Base-by-base conservation (phyloP, 2,329 filamentous ascomycete genomes). In the Simplicillium sp. region DNA sequence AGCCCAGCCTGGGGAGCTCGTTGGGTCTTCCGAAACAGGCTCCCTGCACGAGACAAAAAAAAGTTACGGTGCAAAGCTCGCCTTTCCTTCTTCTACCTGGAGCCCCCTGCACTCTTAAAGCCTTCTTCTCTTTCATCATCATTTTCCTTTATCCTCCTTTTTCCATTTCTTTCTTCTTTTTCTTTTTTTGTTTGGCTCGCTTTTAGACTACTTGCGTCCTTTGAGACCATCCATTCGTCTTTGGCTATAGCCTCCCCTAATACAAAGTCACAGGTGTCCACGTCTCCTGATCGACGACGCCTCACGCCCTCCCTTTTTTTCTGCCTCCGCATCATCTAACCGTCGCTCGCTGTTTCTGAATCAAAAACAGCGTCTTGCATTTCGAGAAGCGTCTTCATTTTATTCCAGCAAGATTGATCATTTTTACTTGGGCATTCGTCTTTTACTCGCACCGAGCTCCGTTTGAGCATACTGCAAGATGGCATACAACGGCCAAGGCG, bases 401-500 rank as follows among this genome's bases (percentile, higher is more conserved):
- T 25, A 25, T 25, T 25, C 20, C 20, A 25, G 20, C 20, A 9
- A 25, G 20, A 25, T 25, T 9, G 20, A 25, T 25, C 5, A 6
- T 25, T 25, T 25, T 25, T 25, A 25, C 20, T 25, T 25, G 6
- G 9, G 20, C 20, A 25, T 25, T 25, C 20, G 20, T 25, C 20
- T 25, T 25, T 25, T 9, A 9, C 20, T 25, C 20, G 6, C 20
- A 25, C 20, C 20, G 20, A 5, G 20, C 20, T 25, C 20, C 20
- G 20, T 25, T 25, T 25, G 20, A 25, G 20, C 20, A 25, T 25
- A 25, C 5, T 25, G 6, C 20, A 25, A 25, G 44, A 67, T 67
- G 65, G 80, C 80, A 55, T 84, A 84, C 65, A 75, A 77, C 62
- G 75, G 76, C 57, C 62, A 67, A 55, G 70, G 72, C 62, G 75